Base-by-base conservation (phyloP, 2,329 filamentous ascomycete species). In the Ramularia endophylla region DNA sequence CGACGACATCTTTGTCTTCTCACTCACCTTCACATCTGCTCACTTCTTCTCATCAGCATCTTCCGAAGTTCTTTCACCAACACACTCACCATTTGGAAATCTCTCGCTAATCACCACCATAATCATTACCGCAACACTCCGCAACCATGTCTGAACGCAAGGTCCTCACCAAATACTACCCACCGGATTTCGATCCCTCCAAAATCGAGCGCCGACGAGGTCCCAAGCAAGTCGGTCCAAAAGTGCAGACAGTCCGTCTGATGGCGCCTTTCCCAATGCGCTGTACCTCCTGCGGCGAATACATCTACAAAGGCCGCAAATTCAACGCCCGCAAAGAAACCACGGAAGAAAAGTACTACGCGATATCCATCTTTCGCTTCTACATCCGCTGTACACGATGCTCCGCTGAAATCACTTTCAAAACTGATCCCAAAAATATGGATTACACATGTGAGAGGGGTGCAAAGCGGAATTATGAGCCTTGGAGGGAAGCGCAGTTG, bases 261-360 rank as follows among this genome's bases (percentile, higher is more conserved):
- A 95, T 95, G 87, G 83, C 85, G 1, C 87, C 87, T 3, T 92
- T 89, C 66, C 80, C 75, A 38, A 87, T 89, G 80, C 82, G 81
- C 59, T 89, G 85, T 62, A 80, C 65, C 9, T 66, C 68, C 20
- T 81, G 77, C 57, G 78, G 79, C 58, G 85, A 94, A 66, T 95
- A 83, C 69, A 92, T 94, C 59, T 90, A 94, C 73, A 87, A 87
- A 55, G 89, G 89, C 0, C 80, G 89, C 46, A 97, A 95, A 59
- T 97, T 97, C 75, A 97, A 97, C 67, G 84, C 87, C 2, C 77
- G 87, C 27, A 98, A 98, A 60, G 88, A 95, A 60, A 95, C 85
- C 0, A 87, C 87, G 0, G 85, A 92, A 15, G 85, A 95, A 57
- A 85, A 83, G 53, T 98, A 98, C 68, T 79, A 95, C 34, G 78